Evolutionary conservation across 1,139 yeast genomes (phyloP).

Genomic region (Fermentozyma sake): DNA sequence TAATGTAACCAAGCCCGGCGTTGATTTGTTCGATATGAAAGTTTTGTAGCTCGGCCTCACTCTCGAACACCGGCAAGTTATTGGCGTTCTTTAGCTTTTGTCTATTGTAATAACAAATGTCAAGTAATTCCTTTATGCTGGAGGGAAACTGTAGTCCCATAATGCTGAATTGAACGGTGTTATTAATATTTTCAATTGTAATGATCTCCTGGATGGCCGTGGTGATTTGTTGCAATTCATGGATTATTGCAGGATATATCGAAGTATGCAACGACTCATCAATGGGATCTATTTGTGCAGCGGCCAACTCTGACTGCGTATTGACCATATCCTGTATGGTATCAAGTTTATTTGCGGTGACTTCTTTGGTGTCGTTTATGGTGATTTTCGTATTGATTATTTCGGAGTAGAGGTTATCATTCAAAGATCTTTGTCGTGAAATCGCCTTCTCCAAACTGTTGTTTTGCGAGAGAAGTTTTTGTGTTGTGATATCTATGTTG

Average conservation of each 20-base stretch:
- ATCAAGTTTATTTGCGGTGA: slow-evolving; percentile 15
- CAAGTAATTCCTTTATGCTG: slow-evolving; percentile 25
- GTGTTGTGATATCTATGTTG: slow-evolving; percentile 4
- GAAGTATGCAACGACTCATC: slow-evolving; percentile 17
- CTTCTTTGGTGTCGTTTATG: slow-evolving; percentile 17
- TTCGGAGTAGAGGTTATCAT: slow-evolving; percentile 23
- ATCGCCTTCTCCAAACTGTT: slow-evolving; percentile 14
- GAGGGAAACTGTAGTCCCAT: slow-evolving; percentile 36
- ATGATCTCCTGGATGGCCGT: slow-evolving; percentile 20
- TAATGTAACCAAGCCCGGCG: slow-evolving; percentile 29
- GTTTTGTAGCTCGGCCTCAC: slow-evolving; percentile 4
- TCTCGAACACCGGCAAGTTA: slow-evolving; percentile 1
- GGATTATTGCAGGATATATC: slow-evolving; percentile 21
- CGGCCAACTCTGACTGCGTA: slow-evolving; percentile 24
- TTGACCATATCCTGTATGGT: slow-evolving; percentile 13
- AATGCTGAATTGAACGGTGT: slow-evolving; percentile 25
- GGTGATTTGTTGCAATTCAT: slow-evolving; percentile 15
- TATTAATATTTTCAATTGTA: slow-evolving; percentile 22
- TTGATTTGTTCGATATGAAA: slow-evolving; percentile 25
- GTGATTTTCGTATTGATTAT: slow-evolving; percentile 23
- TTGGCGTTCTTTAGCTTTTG: slow-evolving; percentile 7
- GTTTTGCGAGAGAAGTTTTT: slow-evolving; percentile 4
- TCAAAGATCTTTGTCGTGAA: slow-evolving; percentile 18
- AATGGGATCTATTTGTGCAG: slow-evolving; percentile 27
- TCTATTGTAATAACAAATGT: slow-evolving; percentile 26